phyloP scores from a whole-genome alignment of 116 monocot species.

The Papilionanthe hybrid region DNA sequence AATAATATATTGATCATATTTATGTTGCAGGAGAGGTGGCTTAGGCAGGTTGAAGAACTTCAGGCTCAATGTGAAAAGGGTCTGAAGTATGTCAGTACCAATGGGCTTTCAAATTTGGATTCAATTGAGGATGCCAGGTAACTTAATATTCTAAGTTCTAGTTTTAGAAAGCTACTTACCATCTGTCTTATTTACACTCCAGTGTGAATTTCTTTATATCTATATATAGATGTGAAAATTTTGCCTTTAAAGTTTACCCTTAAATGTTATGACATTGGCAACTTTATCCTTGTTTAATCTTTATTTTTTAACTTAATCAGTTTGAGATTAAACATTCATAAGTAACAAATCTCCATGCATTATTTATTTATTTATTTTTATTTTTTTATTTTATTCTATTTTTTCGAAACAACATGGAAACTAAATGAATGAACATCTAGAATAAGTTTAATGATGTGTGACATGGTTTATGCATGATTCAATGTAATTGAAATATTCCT shows the following conservation, averaged over 20 bases:
- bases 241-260: neutral
- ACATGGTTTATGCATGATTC: no score
- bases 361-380: no score
- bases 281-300: neutral
- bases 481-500: no score
- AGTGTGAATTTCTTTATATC: neutral
- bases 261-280: neutral
- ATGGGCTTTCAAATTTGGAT: slow-evolving; percentile 15
- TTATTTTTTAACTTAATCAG: neutral
- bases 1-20: slow-evolving; percentile 2
- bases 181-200: neutral
- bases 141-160: neutral
- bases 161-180: neutral
- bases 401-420: no score
- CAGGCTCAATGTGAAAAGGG: slow-evolving; percentile 56
- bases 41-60: slow-evolving; percentile 69
- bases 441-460: no score
- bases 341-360: neutral
- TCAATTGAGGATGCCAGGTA: slow-evolving; percentile 49
- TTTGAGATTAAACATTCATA: neutral
- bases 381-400: no score
- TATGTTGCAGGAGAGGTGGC: slow-evolving; percentile 58
- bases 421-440: no score
- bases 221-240: neutral
- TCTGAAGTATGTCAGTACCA: slow-evolving; percentile 35